Evolutionary conservation across 2,329 filamentous ascomycete species (phyloP).

Genomic region (Ascochyta koolunga): DNA sequence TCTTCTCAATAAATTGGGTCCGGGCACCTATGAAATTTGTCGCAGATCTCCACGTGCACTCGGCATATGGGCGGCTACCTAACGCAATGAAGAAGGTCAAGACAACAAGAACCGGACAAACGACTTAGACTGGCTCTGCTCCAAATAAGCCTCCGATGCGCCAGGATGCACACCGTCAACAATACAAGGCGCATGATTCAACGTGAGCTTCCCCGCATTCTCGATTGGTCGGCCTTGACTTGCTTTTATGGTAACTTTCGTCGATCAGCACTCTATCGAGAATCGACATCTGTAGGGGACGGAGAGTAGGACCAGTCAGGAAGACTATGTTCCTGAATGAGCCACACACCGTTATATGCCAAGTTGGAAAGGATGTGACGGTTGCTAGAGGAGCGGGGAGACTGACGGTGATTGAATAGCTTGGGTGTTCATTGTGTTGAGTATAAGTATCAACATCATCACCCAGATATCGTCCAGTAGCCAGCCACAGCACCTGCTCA

Average conservation of each 20-base stretch:
- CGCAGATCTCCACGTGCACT: slow-evolving; percentile 16
- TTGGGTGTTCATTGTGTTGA: neutral
- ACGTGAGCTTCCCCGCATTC: slow-evolving; percentile 17
- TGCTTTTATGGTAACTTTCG: neutral
- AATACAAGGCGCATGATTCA: slow-evolving; percentile 7
- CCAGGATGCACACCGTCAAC: slow-evolving; percentile 13
- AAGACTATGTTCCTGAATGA: slow-evolving; percentile 12
- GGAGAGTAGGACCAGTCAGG: slow-evolving; percentile 9
- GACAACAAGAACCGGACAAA: slow-evolving; percentile 13
- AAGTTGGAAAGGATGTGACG: neutral
- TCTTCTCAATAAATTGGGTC: neutral
- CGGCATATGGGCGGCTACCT: slow-evolving; percentile 12
- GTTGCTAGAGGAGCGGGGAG: neutral
- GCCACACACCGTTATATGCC: slow-evolving; percentile 12
- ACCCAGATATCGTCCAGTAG: neutral
- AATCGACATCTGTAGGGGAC: neutral
- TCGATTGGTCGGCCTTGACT: slow-evolving; percentile 2
- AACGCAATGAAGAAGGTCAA: slow-evolving; percentile 35
- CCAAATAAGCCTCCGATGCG: slow-evolving; percentile 18
- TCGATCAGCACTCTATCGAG: slow-evolving; percentile 12
- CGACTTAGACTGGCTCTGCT: slow-evolving; percentile 17
- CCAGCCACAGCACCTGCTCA: neutral
- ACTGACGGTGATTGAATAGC: neutral
- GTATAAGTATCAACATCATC: slow-evolving; percentile 2
- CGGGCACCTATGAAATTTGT: slow-evolving; percentile 7